Evolutionary conservation across 345 rosid genomes (phyloP), one percentile per base, ranked within the genome.

Genomic region (Trapa bicornis): DNA sequence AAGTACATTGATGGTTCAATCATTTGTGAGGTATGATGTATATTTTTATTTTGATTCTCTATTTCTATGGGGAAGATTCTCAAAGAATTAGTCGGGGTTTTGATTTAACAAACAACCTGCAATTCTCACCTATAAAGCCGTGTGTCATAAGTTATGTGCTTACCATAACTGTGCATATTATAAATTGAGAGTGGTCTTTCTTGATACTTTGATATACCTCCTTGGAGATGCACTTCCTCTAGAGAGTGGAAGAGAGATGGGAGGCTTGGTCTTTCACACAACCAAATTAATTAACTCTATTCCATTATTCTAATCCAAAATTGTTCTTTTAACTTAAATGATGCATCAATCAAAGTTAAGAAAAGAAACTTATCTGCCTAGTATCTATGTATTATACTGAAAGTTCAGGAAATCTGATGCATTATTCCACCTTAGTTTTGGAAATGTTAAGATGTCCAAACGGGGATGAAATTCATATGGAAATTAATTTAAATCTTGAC

Each of bases 1-100:
- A 86, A 86, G 77, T 95, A 78, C 69, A 70, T 81, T 72, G 83
- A 85, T 72, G 97, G 99, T 68, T 76, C 84, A 37, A 77, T 94
- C 64, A 56, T 80, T 61, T 94, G 99, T 68, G 96, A 89, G 96
- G 99, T 91, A 73, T 58, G 82, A 83, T 78, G 61, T 60, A 60
- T 67, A 0, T 48, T 54, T 37, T 66, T 2, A 11, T 37, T 38
- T 35, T 5, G 39, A 3, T 47, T 7, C 35, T 47, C 10, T 22
- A 22, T 33, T 2, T 9, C 37, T 54, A 16, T 15, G 50, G 35
- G 22, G 6, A 7, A 48, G 68, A 50, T 50, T 43, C 9, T 45
- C 35, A 5, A 37, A 41, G 56, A 56, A 53, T 53, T 16, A 50
- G 17, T 50, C 16, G 58, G 32, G 15, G 15, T 60, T 22, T 60